These are phyloP conservation scores for Aspergillus cejpii DNA, from an alignment of 2,329 filamentous ascomycete genomes.

Conservation along the genomic window DNA sequence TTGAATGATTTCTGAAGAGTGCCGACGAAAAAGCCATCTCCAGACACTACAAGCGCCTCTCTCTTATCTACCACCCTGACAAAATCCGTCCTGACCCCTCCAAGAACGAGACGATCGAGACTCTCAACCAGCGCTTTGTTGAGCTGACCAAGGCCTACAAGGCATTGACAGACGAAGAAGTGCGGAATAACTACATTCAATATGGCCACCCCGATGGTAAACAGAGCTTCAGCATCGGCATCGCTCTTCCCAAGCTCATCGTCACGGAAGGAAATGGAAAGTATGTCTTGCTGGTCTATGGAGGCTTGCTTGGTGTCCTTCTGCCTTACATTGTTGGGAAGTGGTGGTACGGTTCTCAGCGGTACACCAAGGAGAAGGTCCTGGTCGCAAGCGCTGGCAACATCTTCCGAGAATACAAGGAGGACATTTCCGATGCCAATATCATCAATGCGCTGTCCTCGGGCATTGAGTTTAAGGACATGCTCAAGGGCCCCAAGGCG, in stretches of 20 bases:
- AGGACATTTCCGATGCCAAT: slow-evolving; percentile 70
- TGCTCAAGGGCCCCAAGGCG: slow-evolving; percentile 69
- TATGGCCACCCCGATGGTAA: slow-evolving; percentile 97
- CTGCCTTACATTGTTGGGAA: slow-evolving; percentile 89
- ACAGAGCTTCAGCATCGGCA: slow-evolving; percentile 96
- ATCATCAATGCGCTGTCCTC: slow-evolving; percentile 75
- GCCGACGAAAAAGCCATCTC: slow-evolving; percentile 87
- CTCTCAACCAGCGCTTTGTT: slow-evolving; percentile 80
- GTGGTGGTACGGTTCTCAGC: slow-evolving; percentile 98
- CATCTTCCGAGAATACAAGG: slow-evolving; percentile 87
- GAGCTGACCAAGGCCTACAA: slow-evolving; percentile 98
- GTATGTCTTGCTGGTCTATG: slow-evolving; percentile 88
- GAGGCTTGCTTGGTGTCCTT: slow-evolving; percentile 76
- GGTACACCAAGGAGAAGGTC: slow-evolving; percentile 86
- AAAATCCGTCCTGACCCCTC: slow-evolving; percentile 75
- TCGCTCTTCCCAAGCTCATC: slow-evolving; percentile 88
- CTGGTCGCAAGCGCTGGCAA: slow-evolving; percentile 90
- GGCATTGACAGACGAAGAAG: slow-evolving; percentile 90
- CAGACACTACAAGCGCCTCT: slow-evolving; percentile 78
- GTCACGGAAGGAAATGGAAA: slow-evolving; percentile 91
- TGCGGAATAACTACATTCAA: slow-evolving; percentile 93
- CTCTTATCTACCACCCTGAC: slow-evolving; percentile 83
- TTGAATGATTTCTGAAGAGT: slow-evolving; percentile 47
- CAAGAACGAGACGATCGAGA: slow-evolving; percentile 84
- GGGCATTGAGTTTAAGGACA: slow-evolving; percentile 75